Base-by-base conservation (phyloP, 805 yeast species). In the Diddensiella transvaalensis region DNA sequence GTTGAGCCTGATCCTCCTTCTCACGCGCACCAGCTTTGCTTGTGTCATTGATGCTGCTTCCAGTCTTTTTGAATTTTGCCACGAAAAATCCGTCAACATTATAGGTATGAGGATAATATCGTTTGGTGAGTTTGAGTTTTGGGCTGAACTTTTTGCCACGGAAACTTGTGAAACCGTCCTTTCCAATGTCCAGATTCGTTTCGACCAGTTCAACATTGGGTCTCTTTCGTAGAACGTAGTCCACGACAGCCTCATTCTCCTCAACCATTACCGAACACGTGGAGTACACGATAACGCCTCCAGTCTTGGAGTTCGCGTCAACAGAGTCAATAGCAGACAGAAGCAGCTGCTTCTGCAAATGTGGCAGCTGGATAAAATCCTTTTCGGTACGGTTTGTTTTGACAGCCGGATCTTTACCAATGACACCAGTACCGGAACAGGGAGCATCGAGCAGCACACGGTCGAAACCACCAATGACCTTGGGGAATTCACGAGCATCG, bases 391-490 rank as follows among this genome's bases (percentile, higher is more conserved):
- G 84, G 54, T 85, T 83, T 11, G 86, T 83, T 70, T 93, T 93
- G 53, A 93, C 98, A 46, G 87, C 82, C 64, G 88, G 95, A 72
- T 93, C 99, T 72, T 93, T 93, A 52, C 96, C 93, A 64, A 93
- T 93, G 59, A 93, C 99, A 71, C 99, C 99, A 2, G 99, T 91
- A 73, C 99, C 99, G 4, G 99, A 89, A 72, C 99, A 93, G 57
- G 99, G 99, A 29, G 99, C 99, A 76, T 93, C 99, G 59, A 93
- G 75, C 55, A 93, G 72, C 35, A 93, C 82, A 69, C 99, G 81
- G 67, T 93, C 98, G 60, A 93, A 93, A 0, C 99, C 99, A 58
- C 99, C 99, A 65, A 93, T 88, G 32, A 93, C 97, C 67, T 88
- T 88, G 43, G 99, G 98, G 66, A 93, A 93, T 69, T 91, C 97